A percentile compares a stretch with the other conserved stretches of the same genome.
Evolutionary conservation across 805 yeast species (phyloP).

Genomic region (Starmerella powellii): DNA sequence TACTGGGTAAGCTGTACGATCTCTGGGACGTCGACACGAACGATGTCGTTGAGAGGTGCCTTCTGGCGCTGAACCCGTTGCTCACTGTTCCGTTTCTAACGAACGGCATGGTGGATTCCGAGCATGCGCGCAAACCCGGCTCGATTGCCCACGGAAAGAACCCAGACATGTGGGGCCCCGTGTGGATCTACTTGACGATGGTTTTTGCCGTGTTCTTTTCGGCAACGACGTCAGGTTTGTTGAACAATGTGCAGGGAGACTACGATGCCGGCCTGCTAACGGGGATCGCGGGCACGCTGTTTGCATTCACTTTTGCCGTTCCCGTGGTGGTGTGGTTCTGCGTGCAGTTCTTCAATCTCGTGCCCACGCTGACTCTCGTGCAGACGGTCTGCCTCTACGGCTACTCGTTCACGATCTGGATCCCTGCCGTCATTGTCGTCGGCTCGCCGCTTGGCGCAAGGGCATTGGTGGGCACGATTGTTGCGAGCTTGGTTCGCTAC

Average conservation of each 20-base stretch:
- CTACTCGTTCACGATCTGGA: constrained; percentile 72
- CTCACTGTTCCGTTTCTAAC: constrained; percentile 21
- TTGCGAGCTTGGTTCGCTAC: constrained; percentile 47
- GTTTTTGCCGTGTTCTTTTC: constrained; percentile 64
- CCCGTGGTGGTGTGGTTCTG: constrained; percentile 47
- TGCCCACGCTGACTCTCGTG: constrained; percentile 34
- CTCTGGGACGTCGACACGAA: constrained; percentile 53
- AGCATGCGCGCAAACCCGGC: constrained; percentile 16
- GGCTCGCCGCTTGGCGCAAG: constrained; percentile 46
- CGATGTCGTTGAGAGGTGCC: constrained; percentile 46
- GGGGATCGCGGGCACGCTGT: constrained; percentile 56
- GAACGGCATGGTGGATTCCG: constrained; percentile 21
- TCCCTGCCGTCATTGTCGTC: constrained; percentile 60
- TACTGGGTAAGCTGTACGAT: constrained; percentile 7
- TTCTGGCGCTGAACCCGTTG: constrained; percentile 47
- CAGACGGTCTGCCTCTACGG: constrained; percentile 69
- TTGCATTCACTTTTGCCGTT: constrained; percentile 59
- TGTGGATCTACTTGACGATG: constrained; percentile 82
- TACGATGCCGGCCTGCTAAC: constrained; percentile 52
- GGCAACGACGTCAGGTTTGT: constrained; percentile 52
- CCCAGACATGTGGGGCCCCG: constrained; percentile 74
- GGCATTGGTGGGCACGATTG: constrained; percentile 33
- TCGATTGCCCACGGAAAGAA: constrained; percentile 31
- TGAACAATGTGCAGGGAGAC: constrained; percentile 45
- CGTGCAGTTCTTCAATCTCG: constrained; percentile 46